Evolutionary conservation across 2,329 filamentous ascomycete species (phyloP).

Genomic region (Blastomyces emzantsi): DNA sequence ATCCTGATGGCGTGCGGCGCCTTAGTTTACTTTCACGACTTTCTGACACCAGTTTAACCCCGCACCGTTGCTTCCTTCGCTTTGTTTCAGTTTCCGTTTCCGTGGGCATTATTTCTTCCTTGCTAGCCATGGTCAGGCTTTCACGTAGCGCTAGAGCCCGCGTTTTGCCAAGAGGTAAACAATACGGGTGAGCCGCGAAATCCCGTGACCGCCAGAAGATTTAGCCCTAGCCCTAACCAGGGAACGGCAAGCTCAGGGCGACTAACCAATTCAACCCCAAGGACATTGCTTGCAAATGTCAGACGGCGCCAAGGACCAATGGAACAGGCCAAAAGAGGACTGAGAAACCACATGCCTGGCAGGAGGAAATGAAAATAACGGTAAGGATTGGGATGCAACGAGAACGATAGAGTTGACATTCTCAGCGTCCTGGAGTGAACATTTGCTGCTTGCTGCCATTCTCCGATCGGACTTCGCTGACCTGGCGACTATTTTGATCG

Average conservation of each 20-base stretch:
- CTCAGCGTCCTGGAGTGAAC: neutral
- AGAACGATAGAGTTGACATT: neutral
- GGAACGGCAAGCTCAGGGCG: neutral
- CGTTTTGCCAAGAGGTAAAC: constrained; percentile 15
- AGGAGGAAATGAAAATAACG: neutral
- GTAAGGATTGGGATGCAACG: neutral
- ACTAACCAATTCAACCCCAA: neutral
- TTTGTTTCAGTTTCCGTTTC: neutral
- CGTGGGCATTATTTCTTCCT: neutral
- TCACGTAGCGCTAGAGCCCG: neutral
- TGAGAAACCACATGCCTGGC: neutral
- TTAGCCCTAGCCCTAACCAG: neutral
- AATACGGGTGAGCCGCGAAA: constrained; percentile 13
- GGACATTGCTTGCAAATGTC: neutral
- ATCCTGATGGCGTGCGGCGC: neutral
- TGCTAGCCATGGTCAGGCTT: neutral
- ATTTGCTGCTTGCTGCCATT: neutral
- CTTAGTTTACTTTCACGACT: neutral
- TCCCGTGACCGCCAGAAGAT: constrained; percentile 8
- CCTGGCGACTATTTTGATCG: neutral
- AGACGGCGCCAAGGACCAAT: neutral
- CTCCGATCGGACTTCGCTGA: neutral
- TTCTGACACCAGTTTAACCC: neutral
- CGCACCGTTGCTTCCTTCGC: neutral
- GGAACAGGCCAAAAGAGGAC: neutral